Evolutionary conservation across 768 basidiomycete genomes (phyloP).

Genomic region (Xerocomellus amylosporus): DNA sequence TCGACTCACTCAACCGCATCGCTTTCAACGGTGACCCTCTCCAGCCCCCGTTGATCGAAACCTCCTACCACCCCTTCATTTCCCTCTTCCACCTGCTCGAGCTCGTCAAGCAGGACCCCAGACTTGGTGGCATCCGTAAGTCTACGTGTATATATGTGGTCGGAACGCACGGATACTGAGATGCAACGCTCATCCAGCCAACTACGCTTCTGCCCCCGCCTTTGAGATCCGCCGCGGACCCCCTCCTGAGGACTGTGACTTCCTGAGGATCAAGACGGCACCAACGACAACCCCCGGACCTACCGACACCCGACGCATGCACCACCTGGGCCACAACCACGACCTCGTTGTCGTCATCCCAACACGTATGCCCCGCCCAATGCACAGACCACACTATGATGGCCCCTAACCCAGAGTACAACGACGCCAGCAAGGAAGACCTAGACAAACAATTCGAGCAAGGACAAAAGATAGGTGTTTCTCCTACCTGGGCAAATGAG

Average conservation of each 20-base stretch:
- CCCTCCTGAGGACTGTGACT: slow-evolving; percentile 74
- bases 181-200: slow-evolving; percentile 43
- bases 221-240: slow-evolving; percentile 77
- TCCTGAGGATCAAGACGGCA: slow-evolving; percentile 80
- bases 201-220: slow-evolving; percentile 69
- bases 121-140: slow-evolving; percentile 64
- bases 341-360: no score
- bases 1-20: slow-evolving; percentile 71
- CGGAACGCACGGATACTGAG: slow-evolving; percentile 13
- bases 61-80: slow-evolving; percentile 88
- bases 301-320: slow-evolving; percentile 31
- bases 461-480: no score
- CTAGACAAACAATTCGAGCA: no score
- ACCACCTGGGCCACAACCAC: no score
- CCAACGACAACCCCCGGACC: slow-evolving; percentile 56
- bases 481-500: no score
- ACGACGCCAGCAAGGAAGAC: no score
- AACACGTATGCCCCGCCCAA: no score
- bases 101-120: slow-evolving; percentile 52
- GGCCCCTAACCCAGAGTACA: no score
- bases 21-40: slow-evolving; percentile 77
- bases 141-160: slow-evolving; percentile 12
- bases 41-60: slow-evolving; percentile 72
- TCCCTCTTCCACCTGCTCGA: slow-evolving; percentile 82
- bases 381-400: no score